phyloP scores from a whole-genome alignment of 352 stramenopile genomes.

The Phytophthora gonapodyides region DNA sequence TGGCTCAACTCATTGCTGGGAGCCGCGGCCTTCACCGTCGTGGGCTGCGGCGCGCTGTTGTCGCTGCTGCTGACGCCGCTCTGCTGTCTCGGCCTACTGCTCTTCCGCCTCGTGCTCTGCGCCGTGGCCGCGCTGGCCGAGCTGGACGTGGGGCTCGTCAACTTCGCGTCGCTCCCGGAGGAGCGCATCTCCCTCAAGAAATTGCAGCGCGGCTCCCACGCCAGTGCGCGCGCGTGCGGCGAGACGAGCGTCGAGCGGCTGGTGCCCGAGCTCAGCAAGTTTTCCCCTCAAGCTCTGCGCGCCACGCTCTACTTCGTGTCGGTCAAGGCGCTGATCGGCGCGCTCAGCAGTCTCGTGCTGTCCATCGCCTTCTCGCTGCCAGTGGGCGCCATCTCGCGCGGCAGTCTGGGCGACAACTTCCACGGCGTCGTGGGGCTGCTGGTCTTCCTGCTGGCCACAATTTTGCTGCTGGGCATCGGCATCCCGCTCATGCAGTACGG shows the following conservation, averaged over 20 bases:
- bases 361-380: slow-evolving; percentile 63
- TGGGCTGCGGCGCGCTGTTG: slow-evolving; percentile 40
- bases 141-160: slow-evolving; percentile 63
- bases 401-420: slow-evolving; percentile 48
- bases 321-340: slow-evolving; percentile 58
- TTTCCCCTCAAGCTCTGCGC: slow-evolving; percentile 46
- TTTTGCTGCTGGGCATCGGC: slow-evolving; percentile 53
- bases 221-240: slow-evolving; percentile 44
- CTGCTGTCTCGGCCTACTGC: slow-evolving; percentile 56
- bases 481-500: slow-evolving; percentile 61
- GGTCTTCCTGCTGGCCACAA: slow-evolving; percentile 50
- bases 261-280: slow-evolving; percentile 48
- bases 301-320: slow-evolving; percentile 67
- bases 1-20: slow-evolving; percentile 60
- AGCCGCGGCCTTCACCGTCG: slow-evolving; percentile 44
- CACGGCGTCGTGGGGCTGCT: slow-evolving; percentile 43
- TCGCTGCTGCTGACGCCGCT: slow-evolving; percentile 54
- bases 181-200: slow-evolving; percentile 56
- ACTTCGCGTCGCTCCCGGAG: slow-evolving; percentile 60
- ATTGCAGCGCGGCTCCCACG: slow-evolving; percentile 33
- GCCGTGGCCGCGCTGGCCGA: slow-evolving; percentile 58
- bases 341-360: slow-evolving; percentile 56
- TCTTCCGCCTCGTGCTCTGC: slow-evolving; percentile 60
- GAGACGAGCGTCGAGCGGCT: slow-evolving; percentile 49
- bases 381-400: slow-evolving; percentile 39